phyloP scores from a whole-genome alignment of 2,329 filamentous ascomycete genomes.

The Grosmannia serpens region DNA sequence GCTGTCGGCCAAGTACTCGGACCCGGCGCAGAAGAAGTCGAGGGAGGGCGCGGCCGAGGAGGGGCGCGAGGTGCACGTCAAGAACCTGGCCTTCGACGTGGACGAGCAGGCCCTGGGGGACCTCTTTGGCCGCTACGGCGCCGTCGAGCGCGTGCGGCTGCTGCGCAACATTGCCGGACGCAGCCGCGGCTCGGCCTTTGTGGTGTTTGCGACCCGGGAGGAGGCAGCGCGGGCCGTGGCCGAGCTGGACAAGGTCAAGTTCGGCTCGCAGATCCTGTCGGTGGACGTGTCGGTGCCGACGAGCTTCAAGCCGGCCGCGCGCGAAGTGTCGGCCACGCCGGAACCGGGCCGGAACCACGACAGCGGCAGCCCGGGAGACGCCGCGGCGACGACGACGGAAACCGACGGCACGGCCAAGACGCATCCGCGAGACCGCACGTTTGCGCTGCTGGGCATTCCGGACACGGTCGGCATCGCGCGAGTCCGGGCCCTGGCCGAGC shows the following conservation, averaged over 20 bases:
- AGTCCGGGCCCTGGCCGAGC: slow-evolving; percentile 60
- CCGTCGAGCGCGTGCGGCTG: slow-evolving; percentile 60
- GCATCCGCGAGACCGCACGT: slow-evolving; percentile 30
- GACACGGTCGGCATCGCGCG: slow-evolving; percentile 88
- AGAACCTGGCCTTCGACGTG: slow-evolving; percentile 50
- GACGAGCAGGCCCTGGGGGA: slow-evolving; percentile 58
- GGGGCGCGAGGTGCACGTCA: slow-evolving; percentile 74
- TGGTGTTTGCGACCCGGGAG: slow-evolving; percentile 62
- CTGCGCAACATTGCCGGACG: slow-evolving; percentile 55
- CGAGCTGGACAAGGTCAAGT: slow-evolving; percentile 58
- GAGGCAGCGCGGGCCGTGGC: slow-evolving; percentile 55
- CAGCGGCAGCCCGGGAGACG: not conserved
- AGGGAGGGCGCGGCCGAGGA: slow-evolving; percentile 76
- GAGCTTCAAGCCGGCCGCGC: slow-evolving; percentile 44
- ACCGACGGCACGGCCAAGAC: not conserved
- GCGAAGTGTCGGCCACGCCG: slow-evolving; percentile 22
- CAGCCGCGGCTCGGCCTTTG: slow-evolving; percentile 67
- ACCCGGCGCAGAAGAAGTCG: slow-evolving; percentile 66
- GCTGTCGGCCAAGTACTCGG: slow-evolving; percentile 70
- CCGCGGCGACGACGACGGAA: not conserved
- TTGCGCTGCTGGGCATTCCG: slow-evolving; percentile 75
- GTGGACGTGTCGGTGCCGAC: slow-evolving; percentile 49
- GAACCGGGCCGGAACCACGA: not conserved
- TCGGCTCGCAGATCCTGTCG: slow-evolving; percentile 54
- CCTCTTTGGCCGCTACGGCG: slow-evolving; percentile 65